Conservation (phyloP, 768 basidiomycete species). For the Mycena alexandri region DNA sequence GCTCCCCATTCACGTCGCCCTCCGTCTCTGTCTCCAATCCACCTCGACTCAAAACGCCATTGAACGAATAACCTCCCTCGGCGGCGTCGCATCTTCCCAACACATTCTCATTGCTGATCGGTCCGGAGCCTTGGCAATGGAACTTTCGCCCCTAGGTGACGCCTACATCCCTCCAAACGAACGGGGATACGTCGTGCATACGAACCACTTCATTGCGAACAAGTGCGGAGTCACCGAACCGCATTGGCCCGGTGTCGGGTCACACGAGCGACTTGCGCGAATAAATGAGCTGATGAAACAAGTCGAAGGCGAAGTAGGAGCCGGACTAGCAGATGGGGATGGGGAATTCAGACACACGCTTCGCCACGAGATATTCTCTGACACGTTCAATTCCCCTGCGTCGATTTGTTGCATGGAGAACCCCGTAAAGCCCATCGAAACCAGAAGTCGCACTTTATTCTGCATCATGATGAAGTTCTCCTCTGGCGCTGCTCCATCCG, state of each 20-base stretch:
- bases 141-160: slow-evolving; percentile 47
- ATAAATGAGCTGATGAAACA: slow-evolving; percentile 41
- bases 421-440: slow-evolving; percentile 34
- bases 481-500: slow-evolving; percentile 39
- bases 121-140: slow-evolving; percentile 44
- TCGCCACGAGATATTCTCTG: slow-evolving; percentile 46
- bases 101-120: slow-evolving; percentile 52
- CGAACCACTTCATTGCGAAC: slow-evolving; percentile 52
- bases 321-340: slow-evolving; percentile 34
- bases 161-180: slow-evolving; percentile 43
- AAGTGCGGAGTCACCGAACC: slow-evolving; percentile 45
- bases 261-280: slow-evolving; percentile 45
- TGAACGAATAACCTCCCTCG: slow-evolving; percentile 41
- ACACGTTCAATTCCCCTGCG: slow-evolving; percentile 45
- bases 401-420: slow-evolving; percentile 48
- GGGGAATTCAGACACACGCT: slow-evolving; percentile 40
- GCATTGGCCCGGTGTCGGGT: slow-evolving; percentile 46
- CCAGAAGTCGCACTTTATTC: slow-evolving; percentile 48
- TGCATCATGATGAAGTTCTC: slow-evolving; percentile 51
- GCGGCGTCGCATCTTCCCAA: slow-evolving; percentile 50
- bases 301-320: slow-evolving; percentile 29
- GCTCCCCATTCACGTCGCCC: slow-evolving; percentile 49
- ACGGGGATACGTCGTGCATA: slow-evolving; percentile 48
- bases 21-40: slow-evolving; percentile 49
- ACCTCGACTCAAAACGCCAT: slow-evolving; percentile 44